phyloP scores from a whole-genome alignment of 2,329 filamentous ascomycete genomes.

The Talaromyces sp. region DNA sequence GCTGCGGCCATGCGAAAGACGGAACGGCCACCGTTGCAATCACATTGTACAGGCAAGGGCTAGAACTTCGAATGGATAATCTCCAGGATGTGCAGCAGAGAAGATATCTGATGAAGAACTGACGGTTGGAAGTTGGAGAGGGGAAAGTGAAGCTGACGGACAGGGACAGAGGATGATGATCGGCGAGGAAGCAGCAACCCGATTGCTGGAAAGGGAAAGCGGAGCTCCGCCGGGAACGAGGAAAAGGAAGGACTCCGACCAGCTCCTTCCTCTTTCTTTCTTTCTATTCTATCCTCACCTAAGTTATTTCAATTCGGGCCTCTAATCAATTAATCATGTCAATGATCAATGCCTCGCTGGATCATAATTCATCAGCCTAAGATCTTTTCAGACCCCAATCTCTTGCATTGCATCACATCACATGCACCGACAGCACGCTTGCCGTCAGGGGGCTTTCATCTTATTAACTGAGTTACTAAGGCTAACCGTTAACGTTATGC shows the following conservation, averaged over 20 bases:
- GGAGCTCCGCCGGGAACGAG: too few species aligned
- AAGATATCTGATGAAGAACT: not conserved
- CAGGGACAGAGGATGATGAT: too few species aligned
- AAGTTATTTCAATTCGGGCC: too few species aligned
- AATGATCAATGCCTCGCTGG: too few species aligned
- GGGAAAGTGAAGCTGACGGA: too few species aligned
- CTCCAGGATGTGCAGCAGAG: not conserved
- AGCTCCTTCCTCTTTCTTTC: too few species aligned
- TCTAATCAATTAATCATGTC: too few species aligned
- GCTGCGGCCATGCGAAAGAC: not conserved
- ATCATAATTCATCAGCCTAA: not conserved
- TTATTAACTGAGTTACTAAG: not conserved
- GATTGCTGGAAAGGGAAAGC: too few species aligned
- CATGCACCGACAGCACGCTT: not conserved
- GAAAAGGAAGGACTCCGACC: too few species aligned
- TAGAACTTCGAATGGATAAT: not conserved
- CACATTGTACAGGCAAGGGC: slow-evolving; percentile 1
- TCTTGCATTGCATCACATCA: not conserved
- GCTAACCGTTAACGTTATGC: not conserved
- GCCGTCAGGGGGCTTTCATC: not conserved
- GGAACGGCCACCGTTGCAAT: slow-evolving; percentile 10
- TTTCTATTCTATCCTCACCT: too few species aligned
- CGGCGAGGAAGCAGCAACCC: too few species aligned
- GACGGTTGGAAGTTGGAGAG: not conserved
- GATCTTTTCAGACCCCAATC: not conserved